These are phyloP conservation scores for Annulohypoxylon stygium DNA, from an alignment of 495 filamentous ascomycete species.

Conservation along the genomic window DNA sequence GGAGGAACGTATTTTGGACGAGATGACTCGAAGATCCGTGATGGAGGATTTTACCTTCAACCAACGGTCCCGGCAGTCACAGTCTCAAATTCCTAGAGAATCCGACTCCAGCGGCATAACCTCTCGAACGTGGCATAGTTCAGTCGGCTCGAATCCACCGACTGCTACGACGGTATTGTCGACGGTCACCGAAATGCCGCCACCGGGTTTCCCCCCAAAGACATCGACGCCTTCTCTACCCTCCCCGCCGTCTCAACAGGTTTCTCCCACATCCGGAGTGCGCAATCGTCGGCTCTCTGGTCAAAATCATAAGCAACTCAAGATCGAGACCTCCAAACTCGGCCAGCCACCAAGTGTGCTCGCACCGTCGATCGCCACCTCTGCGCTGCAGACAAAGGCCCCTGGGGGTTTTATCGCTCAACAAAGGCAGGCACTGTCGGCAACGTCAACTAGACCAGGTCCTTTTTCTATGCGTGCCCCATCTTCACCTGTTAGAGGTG, in stretches of 20 bases:
- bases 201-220: conserved; percentile 49
- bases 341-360: conserved; percentile 54
- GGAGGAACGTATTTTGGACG: conserved; percentile 91
- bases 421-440: conserved; percentile 61
- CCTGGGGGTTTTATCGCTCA: conserved; percentile 58
- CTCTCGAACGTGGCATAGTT: conserved; percentile 88
- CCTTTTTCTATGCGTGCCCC: conserved; percentile 52
- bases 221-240: conserved; percentile 56
- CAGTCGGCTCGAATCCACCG: conserved; percentile 80
- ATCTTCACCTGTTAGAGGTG: conserved; percentile 51
- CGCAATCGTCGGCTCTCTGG: conserved; percentile 85
- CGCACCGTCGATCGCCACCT: conserved; percentile 56
- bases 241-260: conserved; percentile 54
- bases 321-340: conserved; percentile 82
- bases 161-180: conserved; percentile 79
- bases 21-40: conserved; percentile 88
- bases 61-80: conserved; percentile 38
- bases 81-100: conserved; percentile 82
- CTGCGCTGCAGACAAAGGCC: conserved; percentile 59
- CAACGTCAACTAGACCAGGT: conserved; percentile 51
- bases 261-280: conserved; percentile 69
- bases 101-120: conserved; percentile 90
- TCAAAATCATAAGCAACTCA: conserved; percentile 81
- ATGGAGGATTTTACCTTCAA: conserved; percentile 87
- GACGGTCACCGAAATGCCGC: conserved; percentile 77